These are phyloP conservation scores for Bodo saltans DNA, from an alignment of 78 protist species.

Conservation along the genomic window DNA sequence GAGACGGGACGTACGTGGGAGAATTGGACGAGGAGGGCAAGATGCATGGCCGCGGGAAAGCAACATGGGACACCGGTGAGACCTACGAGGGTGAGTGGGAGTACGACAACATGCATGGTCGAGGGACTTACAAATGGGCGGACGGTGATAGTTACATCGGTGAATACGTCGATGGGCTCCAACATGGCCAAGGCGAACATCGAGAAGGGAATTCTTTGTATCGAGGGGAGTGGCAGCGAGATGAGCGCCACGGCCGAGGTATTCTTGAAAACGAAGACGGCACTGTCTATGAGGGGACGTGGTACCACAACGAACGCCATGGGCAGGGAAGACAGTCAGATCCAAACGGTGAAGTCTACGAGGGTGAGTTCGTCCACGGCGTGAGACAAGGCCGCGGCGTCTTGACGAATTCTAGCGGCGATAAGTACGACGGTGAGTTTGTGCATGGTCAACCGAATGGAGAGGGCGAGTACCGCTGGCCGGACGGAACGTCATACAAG, in stretches of 20 bases:
- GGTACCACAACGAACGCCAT: conserved; percentile 18
- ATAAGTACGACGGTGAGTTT: conserved; percentile 57
- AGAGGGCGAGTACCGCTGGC: conserved; percentile 7
- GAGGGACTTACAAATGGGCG: not conserved
- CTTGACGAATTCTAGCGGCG: conserved; percentile 31
- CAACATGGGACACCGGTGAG: not conserved
- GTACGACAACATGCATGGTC: conserved; percentile 9
- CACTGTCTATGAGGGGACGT: conserved; percentile 42
- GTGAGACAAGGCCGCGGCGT: conserved; percentile 4
- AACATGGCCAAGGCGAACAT: conserved; percentile 36
- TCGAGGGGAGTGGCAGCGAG: conserved; percentile 46
- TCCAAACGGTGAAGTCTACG: conserved; percentile 18
- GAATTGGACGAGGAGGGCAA: conserved; percentile 7
- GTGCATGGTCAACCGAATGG: conserved; percentile 31
- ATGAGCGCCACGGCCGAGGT: conserved; percentile 4
- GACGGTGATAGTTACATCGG: conserved; percentile 30
- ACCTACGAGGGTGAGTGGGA: conserved; percentile 6
- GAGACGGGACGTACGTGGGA: conserved; percentile 21
- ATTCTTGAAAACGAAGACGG: conserved; percentile 26
- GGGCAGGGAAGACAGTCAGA: conserved; percentile 21
- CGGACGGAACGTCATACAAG: conserved; percentile 2
- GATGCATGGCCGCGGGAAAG: conserved; percentile 19
- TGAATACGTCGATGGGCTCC: conserved; percentile 17
- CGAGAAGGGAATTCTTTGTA: conserved; percentile 26
- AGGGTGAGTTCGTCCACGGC: conserved; percentile 25